Evolutionary conservation across 495 filamentous ascomycete species (phyloP).

Genomic region (Hypoxylon crocopeplum): DNA sequence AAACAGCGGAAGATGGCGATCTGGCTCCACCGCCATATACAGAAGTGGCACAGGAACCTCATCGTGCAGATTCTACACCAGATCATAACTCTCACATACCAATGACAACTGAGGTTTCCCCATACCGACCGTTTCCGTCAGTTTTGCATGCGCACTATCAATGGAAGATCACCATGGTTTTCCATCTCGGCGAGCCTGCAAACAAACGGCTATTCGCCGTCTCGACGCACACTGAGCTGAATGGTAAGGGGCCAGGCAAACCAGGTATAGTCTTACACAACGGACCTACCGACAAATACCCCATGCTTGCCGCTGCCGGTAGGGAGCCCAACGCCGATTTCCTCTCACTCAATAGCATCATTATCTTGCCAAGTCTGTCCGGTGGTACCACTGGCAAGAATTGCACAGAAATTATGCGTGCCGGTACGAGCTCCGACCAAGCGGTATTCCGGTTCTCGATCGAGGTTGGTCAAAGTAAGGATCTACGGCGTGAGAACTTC

Average conservation of each 20-base stretch:
- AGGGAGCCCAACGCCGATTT: not conserved
- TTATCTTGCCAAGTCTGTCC: not conserved
- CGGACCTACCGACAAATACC: conserved; percentile 8
- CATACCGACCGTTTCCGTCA: conserved; percentile 5
- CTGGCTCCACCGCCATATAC: too few species aligned
- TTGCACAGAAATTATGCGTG: conserved; percentile 3
- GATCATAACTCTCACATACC: too few species aligned
- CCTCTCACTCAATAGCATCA: not conserved
- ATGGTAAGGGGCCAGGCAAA: conserved; percentile 1
- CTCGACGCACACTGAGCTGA: conserved; percentile 4
- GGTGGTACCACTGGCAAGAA: not conserved
- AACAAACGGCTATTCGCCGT: conserved; percentile 9
- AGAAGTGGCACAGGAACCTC: too few species aligned
- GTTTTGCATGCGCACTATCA: conserved; percentile 3
- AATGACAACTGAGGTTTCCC: not conserved
- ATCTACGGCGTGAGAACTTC: conserved; percentile 4
- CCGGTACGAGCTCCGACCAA: not conserved
- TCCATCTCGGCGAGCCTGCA: not conserved
- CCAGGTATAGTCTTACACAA: conserved; percentile 10
- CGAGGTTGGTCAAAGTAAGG: not conserved
- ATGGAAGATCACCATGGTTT: not conserved
- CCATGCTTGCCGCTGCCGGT: conserved; percentile 11
- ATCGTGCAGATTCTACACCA: too few species aligned
- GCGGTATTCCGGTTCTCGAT: conserved; percentile 7
- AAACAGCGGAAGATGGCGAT: too few species aligned